These are phyloP conservation scores for Agrocybe pediades DNA, from an alignment of 768 basidiomycete genomes.

Conservation along the genomic window DNA sequence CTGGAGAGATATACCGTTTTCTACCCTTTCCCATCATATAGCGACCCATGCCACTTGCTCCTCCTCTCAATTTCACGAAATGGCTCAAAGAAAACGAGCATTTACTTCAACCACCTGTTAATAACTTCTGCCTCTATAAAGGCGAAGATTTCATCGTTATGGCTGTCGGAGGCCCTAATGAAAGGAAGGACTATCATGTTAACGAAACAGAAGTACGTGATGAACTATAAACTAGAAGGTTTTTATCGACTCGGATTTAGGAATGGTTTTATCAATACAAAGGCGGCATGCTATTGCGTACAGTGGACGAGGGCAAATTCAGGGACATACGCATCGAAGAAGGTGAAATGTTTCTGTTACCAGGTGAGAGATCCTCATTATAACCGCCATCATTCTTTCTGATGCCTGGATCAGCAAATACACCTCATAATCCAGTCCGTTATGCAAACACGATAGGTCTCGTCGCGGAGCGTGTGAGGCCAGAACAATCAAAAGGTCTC, in stretches of 20 bases:
- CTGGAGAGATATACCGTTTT: not conserved
- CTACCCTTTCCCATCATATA: not conserved
- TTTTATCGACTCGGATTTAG: slow-evolving; percentile 33
- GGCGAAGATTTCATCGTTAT: slow-evolving; percentile 92
- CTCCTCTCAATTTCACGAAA: slow-evolving; percentile 86
- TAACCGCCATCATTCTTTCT: not conserved
- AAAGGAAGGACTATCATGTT: slow-evolving; percentile 91
- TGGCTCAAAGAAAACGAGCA: slow-evolving; percentile 87
- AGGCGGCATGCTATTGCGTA: slow-evolving; percentile 87
- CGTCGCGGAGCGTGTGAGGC: slow-evolving; percentile 86
- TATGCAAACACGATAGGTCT: slow-evolving; percentile 90
- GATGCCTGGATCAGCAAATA: slow-evolving; percentile 63
- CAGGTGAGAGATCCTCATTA: slow-evolving; percentile 51
- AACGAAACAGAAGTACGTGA: slow-evolving; percentile 86
- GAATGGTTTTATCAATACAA: slow-evolving; percentile 99
- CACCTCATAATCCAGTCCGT: slow-evolving; percentile 94
- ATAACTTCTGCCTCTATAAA: slow-evolving; percentile 84
- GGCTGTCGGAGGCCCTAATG: slow-evolving; percentile 95
- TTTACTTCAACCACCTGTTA: slow-evolving; percentile 87
- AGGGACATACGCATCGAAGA: slow-evolving; percentile 88
- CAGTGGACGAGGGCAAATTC: slow-evolving; percentile 80
- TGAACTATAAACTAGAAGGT: not conserved
- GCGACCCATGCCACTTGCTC: slow-evolving; percentile 63
- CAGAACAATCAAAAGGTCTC: slow-evolving; percentile 70
- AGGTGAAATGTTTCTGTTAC: slow-evolving; percentile 95